Conservation (phyloP, 1,139 yeast species). For the Candida frijolesensis region DNA sequence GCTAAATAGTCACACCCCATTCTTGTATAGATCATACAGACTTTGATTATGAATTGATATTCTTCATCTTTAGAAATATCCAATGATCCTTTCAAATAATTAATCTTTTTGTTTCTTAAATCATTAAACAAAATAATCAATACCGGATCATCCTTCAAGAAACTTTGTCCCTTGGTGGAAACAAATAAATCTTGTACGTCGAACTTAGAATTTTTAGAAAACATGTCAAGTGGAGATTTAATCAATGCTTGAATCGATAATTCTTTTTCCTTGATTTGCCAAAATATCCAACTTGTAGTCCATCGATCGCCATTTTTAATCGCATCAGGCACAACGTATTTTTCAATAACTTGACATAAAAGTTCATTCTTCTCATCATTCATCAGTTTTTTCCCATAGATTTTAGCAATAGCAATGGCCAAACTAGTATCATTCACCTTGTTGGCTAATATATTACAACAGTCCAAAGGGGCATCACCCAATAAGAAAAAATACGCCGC, state of each 20-base stretch:
- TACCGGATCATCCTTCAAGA: constrained; percentile 81
- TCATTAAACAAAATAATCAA: constrained; percentile 65
- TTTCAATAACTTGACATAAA: constrained; percentile 50
- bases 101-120: constrained; percentile 53
- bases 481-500: constrained; percentile 89
- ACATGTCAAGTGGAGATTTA: constrained; percentile 52
- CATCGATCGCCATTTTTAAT: constrained; percentile 72
- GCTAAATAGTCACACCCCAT: constrained; percentile 93
- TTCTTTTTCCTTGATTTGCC: constrained; percentile 60
- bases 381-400: constrained; percentile 37
- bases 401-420: constrained; percentile 80
- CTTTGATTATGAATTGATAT: constrained; percentile 60
- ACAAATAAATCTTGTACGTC: constrained; percentile 20
- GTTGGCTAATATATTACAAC: constrained; percentile 69
- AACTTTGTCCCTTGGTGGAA: constrained; percentile 40
- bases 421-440: constrained; percentile 69
- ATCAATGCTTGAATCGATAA: constrained; percentile 67
- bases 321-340: constrained; percentile 59
- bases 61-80: constrained; percentile 54
- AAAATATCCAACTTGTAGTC: constrained; percentile 80
- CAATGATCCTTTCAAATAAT: constrained; percentile 51
- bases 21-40: constrained; percentile 67
- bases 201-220: constrained; percentile 28
- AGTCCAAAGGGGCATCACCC: constrained; percentile 77
- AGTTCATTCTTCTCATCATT: constrained; percentile 23